Evolutionary conservation across 2,329 filamentous ascomycete genomes (phyloP).

Genomic region (Hypoxylon sp.): DNA sequence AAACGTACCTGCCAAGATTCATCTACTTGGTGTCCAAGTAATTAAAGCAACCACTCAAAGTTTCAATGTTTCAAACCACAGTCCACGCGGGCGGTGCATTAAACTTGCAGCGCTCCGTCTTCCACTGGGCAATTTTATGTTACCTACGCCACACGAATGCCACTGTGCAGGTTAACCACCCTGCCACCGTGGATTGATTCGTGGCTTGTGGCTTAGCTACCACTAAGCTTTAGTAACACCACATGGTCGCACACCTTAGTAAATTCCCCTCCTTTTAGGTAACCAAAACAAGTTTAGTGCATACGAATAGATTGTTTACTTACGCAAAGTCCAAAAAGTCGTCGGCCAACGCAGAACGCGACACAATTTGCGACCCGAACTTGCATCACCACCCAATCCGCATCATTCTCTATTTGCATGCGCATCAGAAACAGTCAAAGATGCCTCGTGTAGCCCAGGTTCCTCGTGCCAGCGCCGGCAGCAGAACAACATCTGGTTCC

Average conservation of each 20-base stretch:
- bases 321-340: slow-evolving; percentile 23
- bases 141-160: too few relatives aligned
- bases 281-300: slow-evolving; percentile 21
- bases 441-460: slow-evolving; percentile 69
- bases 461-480: slow-evolving; percentile 58
- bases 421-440: slow-evolving; percentile 41
- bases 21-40: not conserved
- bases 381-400: slow-evolving; percentile 20
- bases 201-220: slow-evolving; percentile 2
- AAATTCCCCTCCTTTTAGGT: too few relatives aligned
- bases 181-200: too few relatives aligned
- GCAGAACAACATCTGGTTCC: slow-evolving; percentile 58
- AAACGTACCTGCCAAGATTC: slow-evolving; percentile 19
- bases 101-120: too few relatives aligned
- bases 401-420: slow-evolving; percentile 23
- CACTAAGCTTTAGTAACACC: slow-evolving; percentile 8
- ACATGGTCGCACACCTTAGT: too few relatives aligned
- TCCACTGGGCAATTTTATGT: too few relatives aligned
- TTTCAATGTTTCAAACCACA: too few relatives aligned
- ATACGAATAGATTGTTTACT: slow-evolving; percentile 34
- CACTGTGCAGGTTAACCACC: too few relatives aligned
- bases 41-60: too few relatives aligned
- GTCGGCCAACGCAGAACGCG: slow-evolving; percentile 24
- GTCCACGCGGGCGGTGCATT: too few relatives aligned
- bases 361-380: slow-evolving; percentile 25